Conservation (phyloP, 2,329 filamentous ascomycete species). For the Pestalotiopsis sp. region DNA sequence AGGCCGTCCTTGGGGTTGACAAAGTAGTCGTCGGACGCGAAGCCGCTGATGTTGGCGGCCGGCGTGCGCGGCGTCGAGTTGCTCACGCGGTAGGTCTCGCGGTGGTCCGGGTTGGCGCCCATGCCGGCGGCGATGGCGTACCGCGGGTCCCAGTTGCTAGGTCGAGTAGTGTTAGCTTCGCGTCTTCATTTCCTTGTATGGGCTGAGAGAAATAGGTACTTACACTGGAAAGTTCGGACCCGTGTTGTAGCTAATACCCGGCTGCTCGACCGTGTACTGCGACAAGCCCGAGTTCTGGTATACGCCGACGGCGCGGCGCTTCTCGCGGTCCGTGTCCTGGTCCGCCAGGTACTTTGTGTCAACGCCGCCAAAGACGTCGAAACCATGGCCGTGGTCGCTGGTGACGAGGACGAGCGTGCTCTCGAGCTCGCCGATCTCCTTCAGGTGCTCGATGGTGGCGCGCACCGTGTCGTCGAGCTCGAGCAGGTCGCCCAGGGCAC, state of each 20-base stretch:
- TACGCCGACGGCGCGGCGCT: constrained; percentile 74
- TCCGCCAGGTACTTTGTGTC: constrained; percentile 77
- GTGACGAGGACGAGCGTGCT: constrained; percentile 81
- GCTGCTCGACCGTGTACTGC: constrained; percentile 67
- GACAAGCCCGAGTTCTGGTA: constrained; percentile 76
- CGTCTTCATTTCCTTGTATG: neutral
- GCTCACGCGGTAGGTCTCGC: constrained; percentile 77
- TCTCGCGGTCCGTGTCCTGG: constrained; percentile 68
- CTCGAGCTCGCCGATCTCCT: constrained; percentile 66
- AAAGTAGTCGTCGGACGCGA: constrained; percentile 59
- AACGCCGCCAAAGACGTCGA: constrained; percentile 82
- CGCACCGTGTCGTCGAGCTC: constrained; percentile 84
- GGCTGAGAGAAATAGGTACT: neutral
- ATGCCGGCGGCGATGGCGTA: constrained; percentile 79
- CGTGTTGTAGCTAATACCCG: constrained; percentile 69
- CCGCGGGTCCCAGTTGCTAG: constrained; percentile 77
- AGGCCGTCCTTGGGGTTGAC: constrained; percentile 69
- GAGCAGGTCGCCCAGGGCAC: constrained; percentile 80
- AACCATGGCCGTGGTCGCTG: constrained; percentile 88
- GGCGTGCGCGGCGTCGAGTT: constrained; percentile 62
- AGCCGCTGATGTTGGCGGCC: constrained; percentile 56
- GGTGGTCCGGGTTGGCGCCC: constrained; percentile 71
- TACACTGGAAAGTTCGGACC: constrained; percentile 73
- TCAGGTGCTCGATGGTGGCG: constrained; percentile 73
- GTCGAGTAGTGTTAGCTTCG: neutral